Percentiles rank a stretch among this genome's conserved stretches.
These are phyloP conservation scores for Fraxinus latifolia DNA, from an alignment of 305 asterid genomes.

Conservation along the genomic window DNA sequence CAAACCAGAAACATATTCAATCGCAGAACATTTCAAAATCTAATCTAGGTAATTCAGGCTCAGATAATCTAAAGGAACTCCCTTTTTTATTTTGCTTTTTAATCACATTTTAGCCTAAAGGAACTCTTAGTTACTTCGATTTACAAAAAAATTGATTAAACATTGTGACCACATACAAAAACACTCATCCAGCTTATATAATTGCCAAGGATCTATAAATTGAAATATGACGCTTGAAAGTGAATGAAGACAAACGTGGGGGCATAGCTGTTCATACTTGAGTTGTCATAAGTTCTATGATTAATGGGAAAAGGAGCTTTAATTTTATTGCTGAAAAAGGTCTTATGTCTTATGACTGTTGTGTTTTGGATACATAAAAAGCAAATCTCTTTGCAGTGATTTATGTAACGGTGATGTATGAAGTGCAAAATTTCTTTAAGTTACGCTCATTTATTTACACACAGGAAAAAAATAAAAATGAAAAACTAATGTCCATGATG, in stretches of 20 bases:
- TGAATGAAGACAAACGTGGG: not conserved
- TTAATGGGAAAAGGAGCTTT: not conserved
- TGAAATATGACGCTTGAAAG: not conserved
- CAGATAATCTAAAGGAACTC: conserved; percentile 7
- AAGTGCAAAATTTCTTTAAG: not conserved
- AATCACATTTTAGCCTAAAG: not conserved
- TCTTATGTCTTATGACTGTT: not conserved
- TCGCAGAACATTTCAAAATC: not conserved
- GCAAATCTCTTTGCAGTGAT: not conserved
- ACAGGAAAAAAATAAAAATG: not conserved
- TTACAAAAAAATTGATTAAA: not conserved
- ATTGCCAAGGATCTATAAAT: conserved; percentile 14
- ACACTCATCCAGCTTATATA: conserved; percentile 11
- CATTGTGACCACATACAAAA: not conserved
- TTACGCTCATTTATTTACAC: not conserved
- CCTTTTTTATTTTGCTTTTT: not conserved
- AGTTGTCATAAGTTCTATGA: not conserved
- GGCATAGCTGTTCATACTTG: not conserved
- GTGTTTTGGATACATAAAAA: not conserved
- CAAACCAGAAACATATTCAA: not conserved
- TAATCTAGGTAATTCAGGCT: conserved; percentile 10
- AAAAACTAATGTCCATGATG: not conserved
- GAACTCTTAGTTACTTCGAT: not conserved
- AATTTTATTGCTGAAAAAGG: not conserved
- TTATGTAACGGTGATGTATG: not conserved